Evolutionary conservation across 371 early-diverging fungal species (phyloP), one percentile per base, ranked within the genome.

Genomic region (Zychaea mexicana): DNA sequence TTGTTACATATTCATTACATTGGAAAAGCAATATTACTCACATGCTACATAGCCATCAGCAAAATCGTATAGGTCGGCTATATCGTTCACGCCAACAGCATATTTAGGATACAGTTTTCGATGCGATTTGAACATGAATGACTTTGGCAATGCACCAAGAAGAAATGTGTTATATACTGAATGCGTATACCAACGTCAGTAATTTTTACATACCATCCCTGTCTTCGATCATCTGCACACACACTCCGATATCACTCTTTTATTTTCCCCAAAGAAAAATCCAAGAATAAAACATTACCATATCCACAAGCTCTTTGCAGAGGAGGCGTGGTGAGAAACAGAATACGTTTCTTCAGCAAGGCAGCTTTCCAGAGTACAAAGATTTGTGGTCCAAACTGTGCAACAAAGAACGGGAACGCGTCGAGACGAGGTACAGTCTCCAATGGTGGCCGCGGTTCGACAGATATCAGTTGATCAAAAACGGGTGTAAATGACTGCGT

Each of bases 351-450:
- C 53, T 72, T 77, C 52, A 82, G 52, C 31, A 88, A 56, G 17
- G 81, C 82, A 2, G 86, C 84, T 47, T 85, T 86, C 88, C 88
- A 88, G 6, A 88, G 59, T 1, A 76, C 61, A 73, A 83, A 86
- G 58, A 86, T 62, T 32, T 79, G 68, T 12, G 85, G 85, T 0
- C 88, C 86, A 61, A 85, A 67, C 5, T 57, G 38, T 9, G 74
- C 62, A 8, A 84, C 76, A 19, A 86, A 77, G 8, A 73, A 65
- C 8, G 72, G 65, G 47, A 82, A 83, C 4, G 54, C 32, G 8
- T 32, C 62, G n/a, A 21, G 19, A 17, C 24, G 30, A 0, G 54
- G 39, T 24, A 54, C 15, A 54, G 42, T 9, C 38, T 62, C 57
- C n/a, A 38, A n/a, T 6, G 49, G 31, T 13, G 27, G 17, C 31